These are phyloP conservation scores for Verticillium albo-atrum DNA, from an alignment of 2,329 filamentous ascomycete species.

Conservation along the genomic window DNA sequence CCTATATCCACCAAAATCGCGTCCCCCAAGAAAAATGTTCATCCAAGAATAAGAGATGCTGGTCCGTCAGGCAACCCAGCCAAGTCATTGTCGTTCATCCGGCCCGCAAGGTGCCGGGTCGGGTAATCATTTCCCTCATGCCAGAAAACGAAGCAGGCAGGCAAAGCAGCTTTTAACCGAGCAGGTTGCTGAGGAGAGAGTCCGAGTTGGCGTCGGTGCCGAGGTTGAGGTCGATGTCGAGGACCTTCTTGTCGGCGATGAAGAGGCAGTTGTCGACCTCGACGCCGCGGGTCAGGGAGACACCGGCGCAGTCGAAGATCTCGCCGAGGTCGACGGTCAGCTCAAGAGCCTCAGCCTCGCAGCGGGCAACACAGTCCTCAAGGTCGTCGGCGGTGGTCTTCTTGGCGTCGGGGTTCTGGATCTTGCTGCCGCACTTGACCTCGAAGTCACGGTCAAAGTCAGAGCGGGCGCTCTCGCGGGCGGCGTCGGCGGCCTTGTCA, in stretches of 20 bases:
- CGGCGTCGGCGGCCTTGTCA: background rate
- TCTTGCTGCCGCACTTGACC: background rate
- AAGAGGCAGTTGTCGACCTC: conserved; percentile 3
- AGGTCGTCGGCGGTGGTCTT: background rate
- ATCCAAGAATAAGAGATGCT: background rate
- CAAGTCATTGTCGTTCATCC: background rate
- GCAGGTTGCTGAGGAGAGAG: background rate
- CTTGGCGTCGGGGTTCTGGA: background rate
- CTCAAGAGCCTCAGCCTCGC: conserved; percentile 1
- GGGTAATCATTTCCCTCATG: background rate
- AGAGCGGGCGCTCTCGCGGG: background rate
- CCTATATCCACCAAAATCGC: background rate
- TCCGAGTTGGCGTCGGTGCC: background rate
- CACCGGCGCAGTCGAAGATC: conserved; percentile 1
- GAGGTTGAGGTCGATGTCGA: conserved; percentile 2
- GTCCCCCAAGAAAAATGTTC: background rate
- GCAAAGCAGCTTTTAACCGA: background rate
- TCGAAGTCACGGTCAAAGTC: background rate
- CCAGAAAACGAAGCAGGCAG: background rate
- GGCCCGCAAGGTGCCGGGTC: background rate
- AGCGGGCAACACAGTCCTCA: background rate
- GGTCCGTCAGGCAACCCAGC: background rate
- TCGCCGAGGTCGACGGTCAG: background rate
- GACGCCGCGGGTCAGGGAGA: background rate
- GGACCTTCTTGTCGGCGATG: background rate